A percentile compares a stretch with the other conserved stretches of the same genome.
These are phyloP conservation scores for Alternaria longipes DNA, from an alignment of 2,329 filamentous ascomycete genomes.

Conservation along the genomic window DNA sequence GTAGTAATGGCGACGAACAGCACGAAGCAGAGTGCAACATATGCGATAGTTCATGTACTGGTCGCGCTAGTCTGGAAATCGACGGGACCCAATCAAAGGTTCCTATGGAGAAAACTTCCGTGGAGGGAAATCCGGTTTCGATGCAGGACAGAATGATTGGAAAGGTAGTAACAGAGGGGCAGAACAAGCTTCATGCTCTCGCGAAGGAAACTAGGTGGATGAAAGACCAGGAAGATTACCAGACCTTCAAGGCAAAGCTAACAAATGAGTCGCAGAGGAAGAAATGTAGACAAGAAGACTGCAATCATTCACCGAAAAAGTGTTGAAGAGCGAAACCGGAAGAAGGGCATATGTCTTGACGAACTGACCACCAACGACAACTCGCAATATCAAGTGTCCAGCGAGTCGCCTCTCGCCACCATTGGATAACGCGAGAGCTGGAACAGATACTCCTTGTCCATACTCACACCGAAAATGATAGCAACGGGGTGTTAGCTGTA, in stretches of 20 bases:
- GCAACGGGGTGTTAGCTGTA: no score
- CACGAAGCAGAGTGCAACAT: neutral
- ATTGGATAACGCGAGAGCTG: neutral
- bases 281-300: neutral
- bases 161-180: neutral
- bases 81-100: no score
- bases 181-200: neutral
- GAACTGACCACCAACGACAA: neutral
- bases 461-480: accelerated
- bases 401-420: neutral
- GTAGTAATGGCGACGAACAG: no score
- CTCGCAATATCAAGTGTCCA: neutral
- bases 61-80: no score
- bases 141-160: accelerated
- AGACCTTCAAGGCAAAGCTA: neutral
- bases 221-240: neutral
- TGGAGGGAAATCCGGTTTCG: no score
- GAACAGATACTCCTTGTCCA: neutral
- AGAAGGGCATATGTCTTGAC: neutral
- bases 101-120: no score
- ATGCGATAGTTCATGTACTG: neutral
- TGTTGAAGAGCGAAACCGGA: neutral
- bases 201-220: neutral
- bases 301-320: neutral
- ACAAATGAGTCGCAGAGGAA: neutral